Evolutionary conservation across 768 basidiomycete genomes (phyloP).

Genomic region (Bullera alba): DNA sequence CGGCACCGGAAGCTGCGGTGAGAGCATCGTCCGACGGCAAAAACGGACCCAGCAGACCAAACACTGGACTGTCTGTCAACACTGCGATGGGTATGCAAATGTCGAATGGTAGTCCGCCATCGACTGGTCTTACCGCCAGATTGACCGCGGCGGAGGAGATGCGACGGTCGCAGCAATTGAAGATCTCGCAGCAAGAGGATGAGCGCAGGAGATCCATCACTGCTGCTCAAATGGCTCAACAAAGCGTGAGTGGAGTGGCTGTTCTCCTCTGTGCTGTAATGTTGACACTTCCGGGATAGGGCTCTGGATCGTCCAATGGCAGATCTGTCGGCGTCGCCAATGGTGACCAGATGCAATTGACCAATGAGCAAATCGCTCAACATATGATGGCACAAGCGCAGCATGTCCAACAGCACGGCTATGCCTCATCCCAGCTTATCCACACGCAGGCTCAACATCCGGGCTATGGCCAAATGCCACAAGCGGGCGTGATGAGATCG

Average conservation of each 20-base stretch:
- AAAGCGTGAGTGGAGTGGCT: background rate
- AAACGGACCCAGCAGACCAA: background rate
- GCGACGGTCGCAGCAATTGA: conserved; percentile 10
- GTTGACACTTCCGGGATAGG: background rate
- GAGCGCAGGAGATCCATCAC: background rate
- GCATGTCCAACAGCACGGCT: background rate
- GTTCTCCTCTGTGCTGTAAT: too few relatives aligned
- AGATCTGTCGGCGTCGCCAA: background rate
- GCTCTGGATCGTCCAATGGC: background rate
- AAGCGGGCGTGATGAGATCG: background rate
- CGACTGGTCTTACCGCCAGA: background rate
- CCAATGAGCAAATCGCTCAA: background rate
- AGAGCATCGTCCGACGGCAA: conserved; percentile 13
- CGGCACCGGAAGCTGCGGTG: conserved; percentile 15
- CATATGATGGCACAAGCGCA: background rate
- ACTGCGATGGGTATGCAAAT: background rate
- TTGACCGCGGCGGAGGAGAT: conserved; percentile 10
- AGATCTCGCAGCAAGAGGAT: conserved; percentile 3
- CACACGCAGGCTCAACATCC: background rate
- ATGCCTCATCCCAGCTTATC: background rate
- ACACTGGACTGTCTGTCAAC: background rate
- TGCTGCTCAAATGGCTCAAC: background rate
- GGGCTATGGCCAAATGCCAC: background rate
- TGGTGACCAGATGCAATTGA: background rate
- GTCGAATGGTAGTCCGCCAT: background rate